Conservation (phyloP, 805 yeast genomes). For the Wickerhamomyces subpelliculosus region DNA sequence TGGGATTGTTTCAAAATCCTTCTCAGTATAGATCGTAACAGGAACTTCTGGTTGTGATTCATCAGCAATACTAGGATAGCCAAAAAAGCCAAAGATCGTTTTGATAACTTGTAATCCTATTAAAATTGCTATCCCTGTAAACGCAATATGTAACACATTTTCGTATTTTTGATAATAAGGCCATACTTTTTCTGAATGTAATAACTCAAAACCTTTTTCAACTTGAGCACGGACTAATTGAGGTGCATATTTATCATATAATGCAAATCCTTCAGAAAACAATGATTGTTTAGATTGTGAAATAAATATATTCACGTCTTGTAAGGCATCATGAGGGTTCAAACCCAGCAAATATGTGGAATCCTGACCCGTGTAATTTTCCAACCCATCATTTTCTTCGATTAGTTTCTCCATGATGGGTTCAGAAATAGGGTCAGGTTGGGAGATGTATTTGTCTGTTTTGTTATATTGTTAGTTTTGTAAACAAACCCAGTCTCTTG, state of each 20-base stretch:
- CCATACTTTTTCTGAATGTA: background rate
- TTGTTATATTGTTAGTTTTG: too few relatives aligned
- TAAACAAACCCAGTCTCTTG: too few relatives aligned
- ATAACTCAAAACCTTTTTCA: background rate
- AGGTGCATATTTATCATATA: background rate
- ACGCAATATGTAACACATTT: background rate
- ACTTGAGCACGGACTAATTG: background rate
- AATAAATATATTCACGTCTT: background rate
- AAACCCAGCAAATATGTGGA: too few relatives aligned
- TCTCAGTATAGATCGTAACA: background rate
- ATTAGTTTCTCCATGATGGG: too few relatives aligned
- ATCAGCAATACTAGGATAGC: too few relatives aligned
- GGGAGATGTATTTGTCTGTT: too few relatives aligned
- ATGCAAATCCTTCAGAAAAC: background rate
- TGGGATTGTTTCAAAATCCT: conserved; percentile 3
- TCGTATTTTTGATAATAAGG: background rate
- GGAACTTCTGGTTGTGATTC: background rate
- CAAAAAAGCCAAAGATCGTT: background rate
- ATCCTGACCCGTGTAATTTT: too few relatives aligned
- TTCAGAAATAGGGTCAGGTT: too few relatives aligned
- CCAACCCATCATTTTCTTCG: too few relatives aligned
- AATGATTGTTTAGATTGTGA: background rate
- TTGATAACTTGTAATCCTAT: background rate
- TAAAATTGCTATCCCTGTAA: background rate
- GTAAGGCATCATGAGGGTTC: background rate